These are phyloP conservation scores for Tulasnella sp. DNA, from an alignment of 768 basidiomycete species.

Conservation along the genomic window DNA sequence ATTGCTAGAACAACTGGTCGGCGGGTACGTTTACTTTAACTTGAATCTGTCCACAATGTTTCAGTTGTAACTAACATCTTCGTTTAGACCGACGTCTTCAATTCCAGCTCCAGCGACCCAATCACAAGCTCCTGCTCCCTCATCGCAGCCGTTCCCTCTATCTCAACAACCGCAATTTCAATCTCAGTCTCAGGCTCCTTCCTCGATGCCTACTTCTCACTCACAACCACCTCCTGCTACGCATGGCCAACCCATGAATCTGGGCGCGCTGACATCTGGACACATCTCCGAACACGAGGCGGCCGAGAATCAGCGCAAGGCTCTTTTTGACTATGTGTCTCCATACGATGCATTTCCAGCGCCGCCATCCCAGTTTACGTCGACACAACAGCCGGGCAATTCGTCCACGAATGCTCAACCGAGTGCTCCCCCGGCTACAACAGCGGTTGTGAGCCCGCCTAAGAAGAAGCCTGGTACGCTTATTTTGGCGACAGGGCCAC, in stretches of 20 bases:
- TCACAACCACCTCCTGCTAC: conserved; percentile 16
- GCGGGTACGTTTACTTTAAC: conserved; percentile 44
- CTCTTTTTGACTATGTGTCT: conserved; percentile 72
- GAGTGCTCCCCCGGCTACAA: conserved; percentile 25
- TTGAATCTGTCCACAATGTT: background rate
- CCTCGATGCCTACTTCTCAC: conserved; percentile 8
- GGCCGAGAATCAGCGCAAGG: conserved; percentile 25
- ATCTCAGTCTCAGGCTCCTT: background rate
- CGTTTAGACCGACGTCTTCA: conserved; percentile 20
- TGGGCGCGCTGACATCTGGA: conserved; percentile 12
- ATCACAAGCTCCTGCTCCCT: background rate
- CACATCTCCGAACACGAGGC: conserved; percentile 14
- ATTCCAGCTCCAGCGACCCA: conserved; percentile 14
- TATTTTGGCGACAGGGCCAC: too few relatives aligned
- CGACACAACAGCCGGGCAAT: background rate
- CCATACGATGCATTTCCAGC: conserved; percentile 65
- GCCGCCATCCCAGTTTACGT: conserved; percentile 25
- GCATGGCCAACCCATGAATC: conserved; percentile 7
- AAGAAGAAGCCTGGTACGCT: conserved; percentile 54
- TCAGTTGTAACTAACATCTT: background rate
- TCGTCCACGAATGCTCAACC: background rate
- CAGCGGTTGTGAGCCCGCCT: conserved; percentile 1
- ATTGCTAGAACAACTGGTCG: conserved; percentile 70
- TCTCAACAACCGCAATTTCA: background rate
- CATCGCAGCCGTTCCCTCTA: background rate